Percentiles rank a stretch among this genome's conserved stretches.
Evolutionary conservation across 164 flowering plant genomes (phyloP).

Genomic region (Akebia trifoliata): DNA sequence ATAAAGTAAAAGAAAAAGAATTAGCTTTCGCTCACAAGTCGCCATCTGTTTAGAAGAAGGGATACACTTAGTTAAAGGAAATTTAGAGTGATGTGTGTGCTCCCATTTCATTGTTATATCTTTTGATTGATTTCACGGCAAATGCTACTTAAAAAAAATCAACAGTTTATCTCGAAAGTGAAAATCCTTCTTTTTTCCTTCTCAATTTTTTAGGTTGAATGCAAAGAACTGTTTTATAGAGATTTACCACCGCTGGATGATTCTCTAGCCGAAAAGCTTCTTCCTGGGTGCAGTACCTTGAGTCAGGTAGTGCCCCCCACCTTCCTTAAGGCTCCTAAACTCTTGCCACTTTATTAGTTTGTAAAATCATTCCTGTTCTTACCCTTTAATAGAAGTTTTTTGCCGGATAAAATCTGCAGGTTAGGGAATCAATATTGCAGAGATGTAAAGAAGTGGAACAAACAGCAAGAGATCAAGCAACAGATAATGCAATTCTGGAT

Average conservation of each 20-base stretch:
- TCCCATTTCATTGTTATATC: background rate
- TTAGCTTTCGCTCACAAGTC: background rate
- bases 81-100: background rate
- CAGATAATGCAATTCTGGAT: constrained; percentile 91
- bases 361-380: background rate
- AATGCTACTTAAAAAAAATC: constrained; percentile 1
- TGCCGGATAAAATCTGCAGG: constrained; percentile 38
- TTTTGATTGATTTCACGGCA: background rate
- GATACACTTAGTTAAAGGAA: background rate
- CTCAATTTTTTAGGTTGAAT: constrained; percentile 51
- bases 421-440: constrained; percentile 53
- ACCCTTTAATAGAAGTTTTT: background rate
- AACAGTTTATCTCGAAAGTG: background rate
- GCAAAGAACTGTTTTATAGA: constrained; percentile 86
- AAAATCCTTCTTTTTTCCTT: background rate
- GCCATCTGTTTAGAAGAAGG: background rate
- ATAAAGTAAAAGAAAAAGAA: background rate
- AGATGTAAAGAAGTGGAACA: constrained; percentile 72
- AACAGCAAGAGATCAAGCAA: constrained; percentile 86
- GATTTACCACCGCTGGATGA: constrained; percentile 76
- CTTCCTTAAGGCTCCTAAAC: background rate
- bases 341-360: background rate
- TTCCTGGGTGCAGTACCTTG: constrained; percentile 75
- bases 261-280: constrained; percentile 71
- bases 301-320: constrained; percentile 39